phyloP scores from a whole-genome alignment of 129 eudicot genomes.

The Chrysanthemum lavandulifolium region DNA sequence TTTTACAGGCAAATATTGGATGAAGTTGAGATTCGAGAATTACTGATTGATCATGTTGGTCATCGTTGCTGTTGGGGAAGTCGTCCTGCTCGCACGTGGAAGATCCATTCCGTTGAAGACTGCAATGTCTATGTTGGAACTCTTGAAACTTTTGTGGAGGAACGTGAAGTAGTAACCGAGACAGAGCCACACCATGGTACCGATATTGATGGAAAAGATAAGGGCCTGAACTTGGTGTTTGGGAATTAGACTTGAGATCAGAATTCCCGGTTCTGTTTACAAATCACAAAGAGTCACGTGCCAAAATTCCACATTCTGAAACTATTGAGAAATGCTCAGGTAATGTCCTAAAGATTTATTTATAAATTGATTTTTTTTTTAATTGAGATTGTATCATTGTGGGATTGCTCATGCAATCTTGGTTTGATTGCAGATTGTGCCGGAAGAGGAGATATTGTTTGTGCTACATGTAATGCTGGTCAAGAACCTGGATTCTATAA shows the following conservation, averaged over 20 bases:
- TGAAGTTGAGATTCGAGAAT: conserved; percentile 90
- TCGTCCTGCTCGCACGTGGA: conserved; percentile 98
- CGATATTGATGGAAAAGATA: conserved; percentile 55
- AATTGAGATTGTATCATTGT: neutral
- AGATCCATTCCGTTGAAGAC: conserved; percentile 83
- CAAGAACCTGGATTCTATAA: conserved; percentile 71
- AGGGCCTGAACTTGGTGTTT: conserved; percentile 80
- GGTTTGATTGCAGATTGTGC: conserved; percentile 55
- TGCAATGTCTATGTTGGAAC: conserved; percentile 98
- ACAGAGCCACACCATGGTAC: conserved; percentile 54
- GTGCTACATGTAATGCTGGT: conserved; percentile 73
- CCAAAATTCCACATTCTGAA: conserved; percentile 80
- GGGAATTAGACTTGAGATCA: conserved; percentile 94
- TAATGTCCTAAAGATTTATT: conserved; percentile 14
- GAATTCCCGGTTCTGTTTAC: conserved; percentile 83
- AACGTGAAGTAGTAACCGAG: conserved; percentile 70
- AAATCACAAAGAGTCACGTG: conserved; percentile 62
- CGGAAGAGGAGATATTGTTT: conserved; percentile 68
- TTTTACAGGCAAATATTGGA: conserved; percentile 67
- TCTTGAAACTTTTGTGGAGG: conserved; percentile 83
- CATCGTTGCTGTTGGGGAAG: conserved; percentile 99
- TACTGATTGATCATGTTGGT: conserved; percentile 92
- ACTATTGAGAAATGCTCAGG: conserved; percentile 73
- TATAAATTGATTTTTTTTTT: neutral
- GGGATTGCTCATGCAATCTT: conserved; percentile 15